Percentiles rank a stretch among this genome's conserved stretches.
These are phyloP conservation scores for Phyllosticta paracitricarpa DNA, from an alignment of 2,329 filamentous ascomycete species.

Conservation along the genomic window DNA sequence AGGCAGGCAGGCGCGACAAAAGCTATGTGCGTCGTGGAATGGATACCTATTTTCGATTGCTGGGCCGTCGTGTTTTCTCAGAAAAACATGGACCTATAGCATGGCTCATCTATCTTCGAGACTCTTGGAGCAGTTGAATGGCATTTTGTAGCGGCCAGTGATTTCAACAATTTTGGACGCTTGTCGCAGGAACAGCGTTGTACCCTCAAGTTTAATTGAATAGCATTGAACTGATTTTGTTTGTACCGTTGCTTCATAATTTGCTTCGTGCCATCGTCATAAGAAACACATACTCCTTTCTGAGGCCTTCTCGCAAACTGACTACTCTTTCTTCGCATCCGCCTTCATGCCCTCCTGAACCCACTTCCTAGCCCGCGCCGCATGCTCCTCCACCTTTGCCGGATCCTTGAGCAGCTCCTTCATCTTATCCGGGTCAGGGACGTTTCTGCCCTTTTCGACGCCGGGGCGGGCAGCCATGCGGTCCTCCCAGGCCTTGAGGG, in stretches of 20 bases:
- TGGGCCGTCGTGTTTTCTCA: no score
- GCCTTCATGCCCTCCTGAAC: conserved; percentile 60
- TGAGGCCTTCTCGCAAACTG: background rate
- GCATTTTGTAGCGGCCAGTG: no score
- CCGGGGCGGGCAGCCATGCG: conserved; percentile 58
- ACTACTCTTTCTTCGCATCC: conserved; percentile 43
- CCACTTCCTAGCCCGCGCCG: conserved; percentile 48
- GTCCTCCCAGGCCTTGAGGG: conserved; percentile 68
- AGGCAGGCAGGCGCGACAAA: no score
- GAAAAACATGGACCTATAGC: no score
- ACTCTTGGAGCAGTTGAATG: no score
- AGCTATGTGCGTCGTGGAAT: no score
- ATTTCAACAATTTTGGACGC: no score
- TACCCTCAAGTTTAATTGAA: no score
- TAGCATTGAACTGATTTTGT: background rate
- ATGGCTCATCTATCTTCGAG: no score
- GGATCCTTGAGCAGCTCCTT: conserved; percentile 50
- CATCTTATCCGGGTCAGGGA: conserved; percentile 54
- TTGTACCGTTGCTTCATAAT: background rate
- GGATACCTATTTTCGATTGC: no score
- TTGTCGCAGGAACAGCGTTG: no score
- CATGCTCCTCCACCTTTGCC: conserved; percentile 49
- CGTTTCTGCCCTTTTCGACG: conserved; percentile 64
- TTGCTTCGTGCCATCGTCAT: background rate
- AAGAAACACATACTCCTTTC: background rate